phyloP scores from a whole-genome alignment of 2,329 filamentous ascomycete species.

The Ophiostoma sp. region DNA sequence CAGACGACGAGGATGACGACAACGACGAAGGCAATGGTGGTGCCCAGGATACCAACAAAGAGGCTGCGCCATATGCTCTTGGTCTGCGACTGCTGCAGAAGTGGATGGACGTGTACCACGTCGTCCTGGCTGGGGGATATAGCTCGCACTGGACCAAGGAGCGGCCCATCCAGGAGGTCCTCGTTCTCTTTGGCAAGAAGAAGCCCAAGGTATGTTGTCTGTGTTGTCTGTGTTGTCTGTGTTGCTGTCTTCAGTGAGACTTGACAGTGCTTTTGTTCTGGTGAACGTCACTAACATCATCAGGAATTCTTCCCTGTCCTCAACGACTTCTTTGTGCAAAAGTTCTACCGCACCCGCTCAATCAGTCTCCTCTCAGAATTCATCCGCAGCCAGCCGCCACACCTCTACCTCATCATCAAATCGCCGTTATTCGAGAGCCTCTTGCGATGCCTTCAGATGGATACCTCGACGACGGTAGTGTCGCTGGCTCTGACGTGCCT shows the following conservation, averaged over 20 bases:
- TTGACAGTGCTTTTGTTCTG: not conserved
- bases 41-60: slow-evolving; percentile 34
- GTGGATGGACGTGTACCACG: slow-evolving; percentile 55
- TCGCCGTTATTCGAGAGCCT: slow-evolving; percentile 72
- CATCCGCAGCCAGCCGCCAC: slow-evolving; percentile 74
- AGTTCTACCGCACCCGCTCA: slow-evolving; percentile 62
- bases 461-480: slow-evolving; percentile 76
- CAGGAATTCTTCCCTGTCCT: slow-evolving; percentile 67
- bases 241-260: too few relatives aligned
- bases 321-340: slow-evolving; percentile 65
- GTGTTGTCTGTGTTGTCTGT: too few relatives aligned
- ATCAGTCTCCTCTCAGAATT: slow-evolving; percentile 71
- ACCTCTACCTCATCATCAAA: slow-evolving; percentile 70
- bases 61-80: slow-evolving; percentile 48
- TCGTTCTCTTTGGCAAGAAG: slow-evolving; percentile 65
- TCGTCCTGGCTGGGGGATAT: slow-evolving; percentile 41
- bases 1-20: slow-evolving; percentile 58
- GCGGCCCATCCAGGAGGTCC: slow-evolving; percentile 51
- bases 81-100: slow-evolving; percentile 56
- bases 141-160: slow-evolving; percentile 48
- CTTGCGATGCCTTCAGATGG: slow-evolving; percentile 71
- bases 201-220: slow-evolving; percentile 57
- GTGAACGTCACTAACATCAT: slow-evolving; percentile 10
- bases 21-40: slow-evolving; percentile 38
- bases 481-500: slow-evolving; percentile 72